A percentile compares a stretch with the other conserved stretches of the same genome.
These are phyloP conservation scores for Lactarius indigo DNA, from an alignment of 768 basidiomycete species.

Conservation along the genomic window DNA sequence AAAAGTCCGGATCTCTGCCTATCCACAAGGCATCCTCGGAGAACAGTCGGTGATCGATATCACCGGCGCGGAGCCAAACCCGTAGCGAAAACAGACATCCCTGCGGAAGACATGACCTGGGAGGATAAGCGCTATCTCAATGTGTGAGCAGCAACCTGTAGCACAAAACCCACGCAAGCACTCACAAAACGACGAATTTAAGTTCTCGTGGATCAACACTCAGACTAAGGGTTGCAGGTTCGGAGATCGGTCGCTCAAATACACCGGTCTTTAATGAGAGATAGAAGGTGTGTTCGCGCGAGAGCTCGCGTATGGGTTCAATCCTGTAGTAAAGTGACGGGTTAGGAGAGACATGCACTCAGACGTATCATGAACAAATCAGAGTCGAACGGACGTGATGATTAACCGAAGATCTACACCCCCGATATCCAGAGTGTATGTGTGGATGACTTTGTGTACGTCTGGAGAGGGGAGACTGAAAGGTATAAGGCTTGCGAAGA, in stretches of 20 bases:
- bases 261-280: constrained; percentile 53
- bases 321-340: constrained; percentile 9
- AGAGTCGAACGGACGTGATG: constrained; percentile 21
- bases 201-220: constrained; percentile 51
- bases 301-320: constrained; percentile 25
- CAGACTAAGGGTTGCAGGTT: constrained; percentile 45
- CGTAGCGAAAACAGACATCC: constrained; percentile 55
- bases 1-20: constrained; percentile 63
- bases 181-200: constrained; percentile 62
- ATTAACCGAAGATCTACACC: constrained; percentile 15
- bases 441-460: constrained; percentile 17
- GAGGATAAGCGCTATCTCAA: constrained; percentile 49
- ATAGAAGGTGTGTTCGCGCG: constrained; percentile 45
- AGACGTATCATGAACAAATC: neutral
- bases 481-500: neutral
- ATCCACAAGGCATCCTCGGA: constrained; percentile 64
- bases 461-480: constrained; percentile 2
- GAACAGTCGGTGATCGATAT: constrained; percentile 61
- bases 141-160: neutral
- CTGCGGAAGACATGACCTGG: constrained; percentile 51
- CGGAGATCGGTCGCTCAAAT: constrained; percentile 51
- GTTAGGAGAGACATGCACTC: neutral
- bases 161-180: constrained; percentile 13
- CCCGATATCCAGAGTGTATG: constrained; percentile 9
- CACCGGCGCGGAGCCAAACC: constrained; percentile 58